A percentile compares a stretch with the other conserved stretches of the same genome.
These are phyloP conservation scores for Tricholoma matsutake DNA, from an alignment of 768 basidiomycete genomes.

Conservation along the genomic window DNA sequence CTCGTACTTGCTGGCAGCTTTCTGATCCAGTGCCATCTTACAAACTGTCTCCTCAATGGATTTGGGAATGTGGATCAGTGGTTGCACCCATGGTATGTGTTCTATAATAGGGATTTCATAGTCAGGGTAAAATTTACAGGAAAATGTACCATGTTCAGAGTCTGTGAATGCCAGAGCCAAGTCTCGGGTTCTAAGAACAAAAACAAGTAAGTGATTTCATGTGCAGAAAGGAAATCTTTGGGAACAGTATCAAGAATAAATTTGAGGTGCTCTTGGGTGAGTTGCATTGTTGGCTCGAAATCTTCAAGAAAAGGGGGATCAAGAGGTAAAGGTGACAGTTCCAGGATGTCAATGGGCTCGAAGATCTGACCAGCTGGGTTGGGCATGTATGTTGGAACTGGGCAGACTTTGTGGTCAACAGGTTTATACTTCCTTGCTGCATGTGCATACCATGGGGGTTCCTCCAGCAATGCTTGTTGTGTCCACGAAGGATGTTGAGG, in stretches of 20 bases:
- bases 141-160: no score
- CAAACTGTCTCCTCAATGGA: no score
- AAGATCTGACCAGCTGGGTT: no score
- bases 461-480: no score
- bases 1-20: no score
- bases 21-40: no score
- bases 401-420: conserved; percentile 22
- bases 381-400: conserved; percentile 13
- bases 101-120: no score
- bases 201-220: conserved; percentile 18
- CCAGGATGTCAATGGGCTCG: neutral
- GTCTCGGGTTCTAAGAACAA: conserved; percentile 9
- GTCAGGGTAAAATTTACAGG: no score
- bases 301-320: conserved; percentile 2
- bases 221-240: neutral
- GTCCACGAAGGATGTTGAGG: neutral
- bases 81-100: no score
- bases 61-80: no score
- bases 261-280: conserved; percentile 14
- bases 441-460: neutral
- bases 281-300: conserved; percentile 4
- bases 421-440: conserved; percentile 16
- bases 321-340: conserved; percentile 4
- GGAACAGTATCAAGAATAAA: conserved; percentile 11
- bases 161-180: no score